Evolutionary conservation across 352 stramenopile species (phyloP).

Genomic region (Phytophthora niederhauseri): DNA sequence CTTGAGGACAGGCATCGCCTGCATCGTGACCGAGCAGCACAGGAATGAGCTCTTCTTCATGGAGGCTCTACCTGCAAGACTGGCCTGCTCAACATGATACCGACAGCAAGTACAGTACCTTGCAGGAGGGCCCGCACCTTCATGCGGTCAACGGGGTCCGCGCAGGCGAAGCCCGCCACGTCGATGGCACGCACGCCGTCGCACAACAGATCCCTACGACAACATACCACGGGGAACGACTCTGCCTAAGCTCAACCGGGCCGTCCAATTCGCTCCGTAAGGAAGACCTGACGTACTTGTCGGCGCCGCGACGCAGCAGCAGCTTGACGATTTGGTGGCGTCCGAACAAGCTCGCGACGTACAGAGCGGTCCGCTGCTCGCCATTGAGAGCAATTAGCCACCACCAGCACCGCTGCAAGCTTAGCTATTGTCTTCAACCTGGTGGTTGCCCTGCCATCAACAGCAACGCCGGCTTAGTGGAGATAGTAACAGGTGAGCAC

Average conservation of each 20-base stretch:
- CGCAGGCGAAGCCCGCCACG: conserved; percentile 51
- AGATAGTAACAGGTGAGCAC: too few relatives aligned
- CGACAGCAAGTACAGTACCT: conserved; percentile 45
- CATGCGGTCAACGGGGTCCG: conserved; percentile 60
- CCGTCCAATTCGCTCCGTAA: not conserved
- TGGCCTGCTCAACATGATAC: not conserved
- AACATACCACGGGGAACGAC: conserved; percentile 1
- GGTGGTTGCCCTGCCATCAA: conserved; percentile 27
- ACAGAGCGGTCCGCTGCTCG: conserved; percentile 62
- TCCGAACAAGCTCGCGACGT: conserved; percentile 72
- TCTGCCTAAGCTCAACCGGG: not conserved
- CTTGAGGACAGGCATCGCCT: conserved; percentile 30
- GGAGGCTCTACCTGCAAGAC: not conserved
- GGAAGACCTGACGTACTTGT: conserved; percentile 44
- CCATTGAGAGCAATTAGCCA: conserved; percentile 1
- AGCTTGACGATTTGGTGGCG: conserved; percentile 55
- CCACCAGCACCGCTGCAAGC: not conserved
- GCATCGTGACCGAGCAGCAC: not conserved
- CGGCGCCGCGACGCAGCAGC: conserved; percentile 59
- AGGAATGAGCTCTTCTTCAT: not conserved
- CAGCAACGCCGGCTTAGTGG: not conserved
- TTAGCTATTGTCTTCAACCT: conserved; percentile 18
- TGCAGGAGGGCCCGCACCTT: conserved; percentile 64
- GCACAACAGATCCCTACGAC: conserved; percentile 53
- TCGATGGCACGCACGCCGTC: conserved; percentile 47